Evolutionary conservation across 148 eudicot species (phyloP), one percentile per base, ranked within the genome.

Genomic region (Vaccinium darrowii): DNA sequence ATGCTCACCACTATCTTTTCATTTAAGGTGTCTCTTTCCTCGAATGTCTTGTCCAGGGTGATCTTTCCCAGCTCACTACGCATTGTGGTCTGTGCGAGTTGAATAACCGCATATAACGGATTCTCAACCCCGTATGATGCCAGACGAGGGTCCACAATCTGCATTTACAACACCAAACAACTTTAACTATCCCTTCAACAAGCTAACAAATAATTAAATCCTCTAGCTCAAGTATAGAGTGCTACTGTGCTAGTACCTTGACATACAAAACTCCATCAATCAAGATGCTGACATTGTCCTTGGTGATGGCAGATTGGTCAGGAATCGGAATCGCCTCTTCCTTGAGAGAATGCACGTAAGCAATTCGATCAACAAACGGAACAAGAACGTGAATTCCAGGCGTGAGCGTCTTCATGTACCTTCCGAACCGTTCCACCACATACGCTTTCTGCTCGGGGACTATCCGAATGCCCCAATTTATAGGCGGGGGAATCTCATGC

Each of bases 111-210:
- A 91, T 85, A 93, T 78, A 95, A 81, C 7, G 93, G 98, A 89
- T 94, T 93, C 84, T 94, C 96, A 82, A 95, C 98, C n/a, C 99
- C 98, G 85, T 97, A 97, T 0, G 99, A 95, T 23, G 98, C 98
- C 85, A 89, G 88, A 23, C 86, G 80, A 25, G 99, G 94, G 86
- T 97, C 99, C 78, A 93, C 86, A 80, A 95, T 91, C 99, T 96
- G 86, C 87, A 94, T 76, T 16, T 62, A 62, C 71, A 79, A 80
- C 86, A 83, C 27, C n/a, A 23, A n/a, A 43, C 30, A 8, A 50
- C 7, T 0, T 58, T 60, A 69, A 87, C 43, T 18, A 15, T 79
- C 83, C 49, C 27, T n/a, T 47, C 47, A 52, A 82, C 7, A 14
- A 81, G 79, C 21, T 54, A 78, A 49, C 9, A 11, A 25, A 72